Conservation (phyloP, 139 green algal species). For the Micractinium sp. region DNA sequence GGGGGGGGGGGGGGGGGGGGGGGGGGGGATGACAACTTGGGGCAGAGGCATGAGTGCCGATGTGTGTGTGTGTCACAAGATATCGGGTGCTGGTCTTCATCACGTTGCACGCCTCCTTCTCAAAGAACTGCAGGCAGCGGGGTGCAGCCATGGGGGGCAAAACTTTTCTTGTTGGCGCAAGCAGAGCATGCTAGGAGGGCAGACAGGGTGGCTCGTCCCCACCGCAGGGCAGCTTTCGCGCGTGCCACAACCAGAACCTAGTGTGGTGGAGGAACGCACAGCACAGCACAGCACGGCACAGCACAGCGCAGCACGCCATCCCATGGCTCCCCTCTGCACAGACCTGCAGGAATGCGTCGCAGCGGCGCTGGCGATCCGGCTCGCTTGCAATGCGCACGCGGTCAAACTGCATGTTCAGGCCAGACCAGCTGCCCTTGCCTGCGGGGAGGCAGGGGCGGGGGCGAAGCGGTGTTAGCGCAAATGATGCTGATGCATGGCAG, state of each 20-base stretch:
- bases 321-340: background rate
- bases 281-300: background rate
- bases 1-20: too few relatives aligned
- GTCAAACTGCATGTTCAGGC: constrained; percentile 59
- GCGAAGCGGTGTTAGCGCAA: background rate
- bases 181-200: too few relatives aligned
- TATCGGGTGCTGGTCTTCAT: constrained; percentile 97
- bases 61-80: constrained; percentile 99
- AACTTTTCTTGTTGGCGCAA: too few relatives aligned
- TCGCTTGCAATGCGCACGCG: constrained; percentile 70
- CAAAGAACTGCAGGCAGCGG: constrained; percentile 65
- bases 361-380: constrained; percentile 38
- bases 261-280: background rate
- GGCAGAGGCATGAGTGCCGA: constrained; percentile 87
- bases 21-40: too few relatives aligned
- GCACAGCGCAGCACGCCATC: too few relatives aligned
- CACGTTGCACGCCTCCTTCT: constrained; percentile 92
- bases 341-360: constrained; percentile 44
- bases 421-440: constrained; percentile 31
- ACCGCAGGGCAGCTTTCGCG: too few relatives aligned
- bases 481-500: too few relatives aligned
- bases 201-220: too few relatives aligned
- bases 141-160: background rate
- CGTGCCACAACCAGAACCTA: too few relatives aligned
- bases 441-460: background rate